Base-by-base conservation (phyloP, 768 basidiomycete species). In the Wakefieldia striispora region DNA sequence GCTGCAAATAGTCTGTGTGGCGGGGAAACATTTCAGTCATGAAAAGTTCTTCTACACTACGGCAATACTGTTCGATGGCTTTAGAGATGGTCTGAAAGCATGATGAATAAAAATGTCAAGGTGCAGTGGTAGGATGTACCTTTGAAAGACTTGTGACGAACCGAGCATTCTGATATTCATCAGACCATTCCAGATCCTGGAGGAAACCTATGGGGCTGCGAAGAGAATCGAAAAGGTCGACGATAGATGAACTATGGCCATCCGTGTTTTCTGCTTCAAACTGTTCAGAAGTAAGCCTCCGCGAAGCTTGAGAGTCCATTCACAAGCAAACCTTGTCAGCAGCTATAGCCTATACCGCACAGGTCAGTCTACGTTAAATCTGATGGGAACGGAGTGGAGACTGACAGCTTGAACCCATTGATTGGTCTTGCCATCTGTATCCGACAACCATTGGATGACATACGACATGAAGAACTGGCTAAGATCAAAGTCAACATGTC, bases 11-110 rank as follows among this genome's bases (percentile, higher is more conserved):
- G 23, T 92, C 90, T 21, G 79, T 73, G 7, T 83, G 84, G 8
- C 88, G 83, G 19, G 89, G 92, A 65, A 88, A 93, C 93, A 97
- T 97, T 67, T 97, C 95, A n/a, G 81, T 72, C 72, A 95, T 83
- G 72, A 98, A 99, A 23, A 92, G 79, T 16, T 84, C 80, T 67
- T 97, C 95, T 44, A 99, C 78, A 43, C 76, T 83, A 12, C 84
- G 79, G 59, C 93, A 95, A 64, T 98, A 99, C 60, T 91, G 88
- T 58, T 97, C 91, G 37, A 98, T 75, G 2, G 90, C 88, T 64
- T 92, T 92, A 60, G 90, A 90, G 56, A 97, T 83, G 0, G 88
- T 95, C 94, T 97, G 57, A 14, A 37, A 33, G 21, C 16, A 13
- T 49, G 20, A 35, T 57, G 8, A 62, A 39, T 19, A 26, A 13